Percentiles rank a stretch among this genome's conserved stretches.
Conservation (phyloP, 176 grass and related monocot species). For the Bolboschoenus planiculmis region DNA sequence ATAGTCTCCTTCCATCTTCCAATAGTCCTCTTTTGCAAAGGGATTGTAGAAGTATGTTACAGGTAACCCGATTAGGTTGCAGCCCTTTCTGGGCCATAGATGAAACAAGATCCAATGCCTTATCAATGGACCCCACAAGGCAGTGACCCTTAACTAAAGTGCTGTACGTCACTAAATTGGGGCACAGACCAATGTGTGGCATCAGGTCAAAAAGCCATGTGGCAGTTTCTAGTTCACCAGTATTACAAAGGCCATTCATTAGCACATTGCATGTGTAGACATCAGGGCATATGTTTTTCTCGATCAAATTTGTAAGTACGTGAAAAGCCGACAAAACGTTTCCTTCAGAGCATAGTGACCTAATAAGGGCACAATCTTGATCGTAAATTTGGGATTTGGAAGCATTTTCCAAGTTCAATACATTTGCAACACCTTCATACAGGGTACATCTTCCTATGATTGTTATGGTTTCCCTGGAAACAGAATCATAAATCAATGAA, state of each 20-base stretch:
- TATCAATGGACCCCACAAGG: slow-evolving; percentile 33
- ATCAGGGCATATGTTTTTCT: slow-evolving; percentile 17
- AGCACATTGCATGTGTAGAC: slow-evolving; percentile 39
- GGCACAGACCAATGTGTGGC: slow-evolving; percentile 18
- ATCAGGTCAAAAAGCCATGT: slow-evolving; percentile 37
- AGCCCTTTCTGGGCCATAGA: slow-evolving; percentile 36
- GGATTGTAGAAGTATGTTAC: slow-evolving; percentile 42
- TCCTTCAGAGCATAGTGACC: slow-evolving; percentile 33
- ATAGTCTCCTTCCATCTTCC: slow-evolving; percentile 33
- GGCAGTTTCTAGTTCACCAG: slow-evolving; percentile 28
- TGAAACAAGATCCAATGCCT: slow-evolving; percentile 36
- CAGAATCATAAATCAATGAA: neutral
- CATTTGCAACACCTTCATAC: slow-evolving; percentile 21
- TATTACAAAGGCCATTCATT: slow-evolving; percentile 49
- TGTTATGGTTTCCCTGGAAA: slow-evolving; percentile 46
- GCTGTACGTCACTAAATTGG: slow-evolving; percentile 42
- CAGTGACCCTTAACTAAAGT: slow-evolving; percentile 42
- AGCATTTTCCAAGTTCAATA: slow-evolving; percentile 26
- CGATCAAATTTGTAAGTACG: slow-evolving; percentile 26
- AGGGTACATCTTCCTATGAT: slow-evolving; percentile 32
- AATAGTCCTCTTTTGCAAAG: slow-evolving; percentile 31
- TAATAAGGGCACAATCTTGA: slow-evolving; percentile 39
- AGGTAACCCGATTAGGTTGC: slow-evolving; percentile 39
- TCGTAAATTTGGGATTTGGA: slow-evolving; percentile 4
- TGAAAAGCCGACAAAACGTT: slow-evolving; percentile 28